Percentiles rank a stretch among this genome's conserved stretches.
These are phyloP conservation scores for Phyllosticta capitalensis DNA, from an alignment of 2,329 filamentous ascomycete genomes.

Conservation along the genomic window DNA sequence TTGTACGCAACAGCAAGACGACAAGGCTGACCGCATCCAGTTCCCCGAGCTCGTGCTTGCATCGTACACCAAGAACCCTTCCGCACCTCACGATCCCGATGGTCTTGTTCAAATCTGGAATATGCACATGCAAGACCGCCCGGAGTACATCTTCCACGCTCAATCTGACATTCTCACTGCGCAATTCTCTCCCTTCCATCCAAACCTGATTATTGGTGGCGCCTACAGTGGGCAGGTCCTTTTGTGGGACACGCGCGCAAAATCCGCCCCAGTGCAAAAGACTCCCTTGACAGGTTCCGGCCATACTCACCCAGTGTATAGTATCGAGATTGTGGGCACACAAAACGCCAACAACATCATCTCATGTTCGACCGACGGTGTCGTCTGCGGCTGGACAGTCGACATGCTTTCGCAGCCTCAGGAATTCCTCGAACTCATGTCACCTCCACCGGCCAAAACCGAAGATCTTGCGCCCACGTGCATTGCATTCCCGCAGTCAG, in stretches of 20 bases:
- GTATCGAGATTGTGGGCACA: conserved; percentile 88
- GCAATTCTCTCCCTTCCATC: conserved; percentile 97
- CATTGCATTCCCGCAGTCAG: conserved; percentile 87
- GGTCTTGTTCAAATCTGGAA: conserved; percentile 97
- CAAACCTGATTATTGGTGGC: conserved; percentile 89
- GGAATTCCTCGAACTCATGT: conserved; percentile 80
- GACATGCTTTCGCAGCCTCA: conserved; percentile 97
- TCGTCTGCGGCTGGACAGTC: conserved; percentile 93
- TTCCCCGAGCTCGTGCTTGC: conserved; percentile 88
- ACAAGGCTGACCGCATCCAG: conserved; percentile 27
- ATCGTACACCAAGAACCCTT: conserved; percentile 94
- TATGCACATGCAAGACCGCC: conserved; percentile 82
- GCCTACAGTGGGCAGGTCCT: conserved; percentile 95
- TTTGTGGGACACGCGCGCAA: conserved; percentile 90
- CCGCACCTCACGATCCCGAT: conserved; percentile 86
- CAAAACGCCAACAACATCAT: conserved; percentile 99
- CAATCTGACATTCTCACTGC: conserved; percentile 92
- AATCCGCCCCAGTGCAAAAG: conserved; percentile 77
- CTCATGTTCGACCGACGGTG: conserved; percentile 90
- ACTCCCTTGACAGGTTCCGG: conserved; percentile 90
- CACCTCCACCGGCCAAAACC: conserved; percentile 68
- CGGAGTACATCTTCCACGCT: conserved; percentile 93
- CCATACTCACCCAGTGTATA: conserved; percentile 94
- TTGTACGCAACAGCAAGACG: neutral
- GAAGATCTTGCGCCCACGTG: conserved; percentile 93